Percentiles rank a stretch among this genome's conserved stretches.
Evolutionary conservation across 2,329 filamentous ascomycete species (phyloP).

Genomic region (Penicillium sp.): DNA sequence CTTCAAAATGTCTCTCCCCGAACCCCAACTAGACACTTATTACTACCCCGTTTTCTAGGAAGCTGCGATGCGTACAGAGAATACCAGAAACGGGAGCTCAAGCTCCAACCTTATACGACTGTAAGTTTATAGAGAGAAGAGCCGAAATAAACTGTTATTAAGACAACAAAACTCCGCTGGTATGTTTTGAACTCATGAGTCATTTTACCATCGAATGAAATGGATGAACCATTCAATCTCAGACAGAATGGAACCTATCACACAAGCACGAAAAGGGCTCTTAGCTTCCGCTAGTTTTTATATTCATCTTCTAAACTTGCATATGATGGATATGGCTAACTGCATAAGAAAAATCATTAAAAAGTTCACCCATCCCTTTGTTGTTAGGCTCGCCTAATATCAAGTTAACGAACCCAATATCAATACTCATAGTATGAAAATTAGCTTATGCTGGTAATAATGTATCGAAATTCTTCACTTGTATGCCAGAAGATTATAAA

Average conservation of each 20-base stretch:
- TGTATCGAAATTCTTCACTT: not conserved
- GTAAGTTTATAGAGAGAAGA: not conserved
- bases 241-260: not conserved
- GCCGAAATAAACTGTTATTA: not conserved
- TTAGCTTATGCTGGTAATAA: too few species aligned
- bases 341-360: too few species aligned
- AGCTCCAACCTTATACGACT: not conserved
- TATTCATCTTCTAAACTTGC: not conserved
- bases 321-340: not conserved
- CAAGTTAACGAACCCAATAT: too few species aligned
- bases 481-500: not conserved
- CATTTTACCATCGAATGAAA: not conserved
- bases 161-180: not conserved
- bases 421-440: not conserved
- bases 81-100: not conserved
- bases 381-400: not conserved
- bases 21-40: not conserved
- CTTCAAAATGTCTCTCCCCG: not conserved
- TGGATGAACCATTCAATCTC: not conserved
- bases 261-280: not conserved
- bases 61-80: not conserved
- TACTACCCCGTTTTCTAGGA: not conserved
- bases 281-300: not conserved
- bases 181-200: not conserved
- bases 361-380: not conserved